phyloP scores from a whole-genome alignment of 176 grass and related monocot genomes.

The Aegilops umbellulata region DNA sequence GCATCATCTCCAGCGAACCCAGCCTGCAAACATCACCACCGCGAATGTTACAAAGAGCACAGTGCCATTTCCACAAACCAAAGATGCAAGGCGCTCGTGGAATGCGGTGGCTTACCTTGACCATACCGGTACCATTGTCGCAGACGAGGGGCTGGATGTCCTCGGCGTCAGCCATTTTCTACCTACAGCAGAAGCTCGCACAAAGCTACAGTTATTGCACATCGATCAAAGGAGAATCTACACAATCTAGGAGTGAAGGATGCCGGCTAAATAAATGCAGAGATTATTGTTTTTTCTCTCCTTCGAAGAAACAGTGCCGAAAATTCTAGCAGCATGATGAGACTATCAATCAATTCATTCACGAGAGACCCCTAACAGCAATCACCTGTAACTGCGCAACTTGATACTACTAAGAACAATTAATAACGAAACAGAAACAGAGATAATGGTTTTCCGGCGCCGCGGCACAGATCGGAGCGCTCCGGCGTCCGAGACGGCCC shows the following conservation, averaged over 20 bases:
- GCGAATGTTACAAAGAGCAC: not conserved
- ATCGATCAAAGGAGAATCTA: not conserved
- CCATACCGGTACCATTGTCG: constrained; percentile 82
- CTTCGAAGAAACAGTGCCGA: not conserved
- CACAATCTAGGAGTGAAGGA: not conserved
- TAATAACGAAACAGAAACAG: not conserved
- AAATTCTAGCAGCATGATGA: not conserved
- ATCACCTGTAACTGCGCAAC: not conserved
- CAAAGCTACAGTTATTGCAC: constrained; percentile 14
- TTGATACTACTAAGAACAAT: not conserved
- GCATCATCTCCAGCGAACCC: constrained; percentile 73
- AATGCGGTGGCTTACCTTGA: constrained; percentile 46
- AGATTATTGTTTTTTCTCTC: not conserved
- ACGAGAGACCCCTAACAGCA: not conserved
- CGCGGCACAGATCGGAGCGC: constrained; percentile 21
- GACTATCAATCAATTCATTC: not conserved
- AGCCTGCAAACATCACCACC: constrained; percentile 20
- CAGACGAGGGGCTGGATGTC: constrained; percentile 80
- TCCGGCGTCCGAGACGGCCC: constrained; percentile 17
- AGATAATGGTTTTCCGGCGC: too few species aligned
- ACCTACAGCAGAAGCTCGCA: constrained; percentile 40
- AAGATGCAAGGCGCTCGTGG: not conserved
- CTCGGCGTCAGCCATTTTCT: constrained; percentile 64
- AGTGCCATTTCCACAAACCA: not conserved
- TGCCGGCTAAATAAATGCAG: not conserved